Evolutionary conservation across 2,329 filamentous ascomycete species (phyloP).

Genomic region (Orbilia blumenaviensis): DNA sequence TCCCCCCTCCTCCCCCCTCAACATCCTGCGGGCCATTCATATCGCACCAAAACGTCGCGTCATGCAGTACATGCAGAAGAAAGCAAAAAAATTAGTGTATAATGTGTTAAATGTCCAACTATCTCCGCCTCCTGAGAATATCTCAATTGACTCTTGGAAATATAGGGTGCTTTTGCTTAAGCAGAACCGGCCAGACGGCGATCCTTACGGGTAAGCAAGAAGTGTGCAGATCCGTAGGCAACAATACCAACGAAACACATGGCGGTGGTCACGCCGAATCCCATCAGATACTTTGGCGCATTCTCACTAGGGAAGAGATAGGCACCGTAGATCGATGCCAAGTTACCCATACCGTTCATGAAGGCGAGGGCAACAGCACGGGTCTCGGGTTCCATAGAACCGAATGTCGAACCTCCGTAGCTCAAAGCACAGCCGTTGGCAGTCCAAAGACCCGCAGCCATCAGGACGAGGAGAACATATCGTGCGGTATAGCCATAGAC

Average conservation of each 20-base stretch:
- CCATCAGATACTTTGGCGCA: slow-evolving; percentile 65
- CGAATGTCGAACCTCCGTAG: slow-evolving; percentile 65
- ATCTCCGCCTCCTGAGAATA: not conserved
- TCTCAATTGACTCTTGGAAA: not conserved
- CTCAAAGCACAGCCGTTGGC: slow-evolving; percentile 66
- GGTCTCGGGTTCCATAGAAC: slow-evolving; percentile 64
- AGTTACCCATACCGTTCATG: slow-evolving; percentile 67
- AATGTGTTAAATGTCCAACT: no score
- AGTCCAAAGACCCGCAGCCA: slow-evolving; percentile 68
- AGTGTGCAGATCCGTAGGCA: slow-evolving; percentile 58
- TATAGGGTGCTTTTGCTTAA: not conserved
- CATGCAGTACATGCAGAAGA: slow-evolving; percentile 2
- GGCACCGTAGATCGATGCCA: slow-evolving; percentile 68
- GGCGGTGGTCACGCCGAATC: slow-evolving; percentile 61
- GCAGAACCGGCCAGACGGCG: not conserved
- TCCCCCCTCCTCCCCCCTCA: not conserved
- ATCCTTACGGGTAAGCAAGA: slow-evolving; percentile 55
- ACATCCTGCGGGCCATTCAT: not conserved
- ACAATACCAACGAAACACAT: slow-evolving; percentile 59
- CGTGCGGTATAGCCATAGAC: slow-evolving; percentile 67
- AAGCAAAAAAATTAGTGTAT: slow-evolving; percentile 5
- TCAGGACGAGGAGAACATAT: slow-evolving; percentile 68
- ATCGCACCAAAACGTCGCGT: slow-evolving; percentile 1
- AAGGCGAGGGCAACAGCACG: slow-evolving; percentile 67
- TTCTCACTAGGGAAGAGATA: slow-evolving; percentile 66